A percentile compares a stretch with the other conserved stretches of the same genome.
Evolutionary conservation across 2,329 filamentous ascomycete species (phyloP).

Genomic region (Chrysosporium keratinophilum): DNA sequence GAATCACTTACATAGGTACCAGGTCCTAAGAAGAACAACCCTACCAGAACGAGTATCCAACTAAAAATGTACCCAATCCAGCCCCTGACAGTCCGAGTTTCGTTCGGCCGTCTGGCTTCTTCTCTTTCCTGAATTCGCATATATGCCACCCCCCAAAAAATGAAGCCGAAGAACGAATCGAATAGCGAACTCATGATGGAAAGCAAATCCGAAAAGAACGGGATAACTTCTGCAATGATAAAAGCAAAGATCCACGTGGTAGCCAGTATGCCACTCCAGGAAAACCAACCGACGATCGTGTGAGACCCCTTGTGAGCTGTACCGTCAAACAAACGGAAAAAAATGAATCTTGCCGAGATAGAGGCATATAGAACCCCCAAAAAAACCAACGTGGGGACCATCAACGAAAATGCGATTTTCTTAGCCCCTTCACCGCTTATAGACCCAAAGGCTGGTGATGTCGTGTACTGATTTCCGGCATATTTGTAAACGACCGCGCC

Average conservation of each 20-base stretch:
- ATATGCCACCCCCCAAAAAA: constrained; percentile 57
- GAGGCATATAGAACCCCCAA: constrained; percentile 83
- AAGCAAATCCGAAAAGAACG: constrained; percentile 70
- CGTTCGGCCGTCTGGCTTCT: constrained; percentile 33
- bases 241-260: constrained; percentile 77
- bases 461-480: constrained; percentile 82
- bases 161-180: constrained; percentile 72
- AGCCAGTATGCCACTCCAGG: constrained; percentile 63
- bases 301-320: constrained; percentile 71
- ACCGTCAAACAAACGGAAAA: constrained; percentile 76
- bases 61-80: constrained; percentile 49
- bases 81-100: constrained; percentile 33
- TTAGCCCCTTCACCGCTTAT: constrained; percentile 64
- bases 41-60: constrained; percentile 59
- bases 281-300: constrained; percentile 68
- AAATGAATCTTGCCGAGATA: constrained; percentile 79
- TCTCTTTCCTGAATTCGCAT: constrained; percentile 36
- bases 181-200: constrained; percentile 60
- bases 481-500: constrained; percentile 76
- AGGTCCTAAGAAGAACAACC: constrained; percentile 67
- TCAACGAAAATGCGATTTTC: constrained; percentile 85
- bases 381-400: constrained; percentile 91
- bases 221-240: constrained; percentile 84
- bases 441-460: constrained; percentile 75
- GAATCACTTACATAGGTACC: constrained; percentile 58